Conservation (phyloP, 352 stramenopile species). For the Saprolegnia diclina region DNA sequence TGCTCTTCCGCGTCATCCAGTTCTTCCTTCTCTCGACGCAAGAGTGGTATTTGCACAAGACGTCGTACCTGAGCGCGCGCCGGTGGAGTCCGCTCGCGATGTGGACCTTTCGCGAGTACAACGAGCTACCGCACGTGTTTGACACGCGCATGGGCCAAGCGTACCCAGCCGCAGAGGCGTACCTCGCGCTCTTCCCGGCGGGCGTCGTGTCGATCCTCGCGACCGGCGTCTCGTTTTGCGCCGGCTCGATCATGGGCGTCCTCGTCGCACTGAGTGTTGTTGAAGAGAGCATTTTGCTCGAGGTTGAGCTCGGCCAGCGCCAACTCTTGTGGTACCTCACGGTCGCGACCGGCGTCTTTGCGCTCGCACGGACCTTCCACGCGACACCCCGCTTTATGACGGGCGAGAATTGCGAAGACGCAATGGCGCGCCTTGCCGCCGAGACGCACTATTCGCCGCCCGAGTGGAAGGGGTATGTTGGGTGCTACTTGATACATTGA, state of each 20-base stretch:
- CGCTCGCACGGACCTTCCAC: constrained; percentile 66
- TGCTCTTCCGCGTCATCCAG: constrained; percentile 95
- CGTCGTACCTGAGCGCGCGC: constrained; percentile 92
- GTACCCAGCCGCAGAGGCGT: constrained; percentile 89
- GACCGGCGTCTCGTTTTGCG: constrained; percentile 92
- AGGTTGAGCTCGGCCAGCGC: constrained; percentile 90
- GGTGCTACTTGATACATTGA: neutral
- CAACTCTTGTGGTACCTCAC: constrained; percentile 98
- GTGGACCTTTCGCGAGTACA: constrained; percentile 96
- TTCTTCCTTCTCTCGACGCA: constrained; percentile 97
- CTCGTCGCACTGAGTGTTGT: constrained; percentile 90
- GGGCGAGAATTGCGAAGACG: constrained; percentile 74
- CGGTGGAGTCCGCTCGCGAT: constrained; percentile 89
- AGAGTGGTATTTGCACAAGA: constrained; percentile 88
- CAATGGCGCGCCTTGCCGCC: constrained; percentile 74
- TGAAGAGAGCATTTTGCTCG: constrained; percentile 93
- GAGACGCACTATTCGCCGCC: constrained; percentile 97
- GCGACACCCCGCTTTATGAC: constrained; percentile 69
- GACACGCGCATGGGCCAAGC: constrained; percentile 90
- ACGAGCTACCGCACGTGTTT: constrained; percentile 96
- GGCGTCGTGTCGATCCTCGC: constrained; percentile 87
- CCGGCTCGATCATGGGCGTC: constrained; percentile 93
- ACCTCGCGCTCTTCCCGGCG: constrained; percentile 92
- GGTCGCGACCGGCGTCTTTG: constrained; percentile 81
- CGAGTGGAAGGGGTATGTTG: constrained; percentile 62